Percentiles rank a stretch among this genome's conserved stretches.
Conservation (phyloP, 306 rosid species). For the Herpetospermum pedunculosum region DNA sequence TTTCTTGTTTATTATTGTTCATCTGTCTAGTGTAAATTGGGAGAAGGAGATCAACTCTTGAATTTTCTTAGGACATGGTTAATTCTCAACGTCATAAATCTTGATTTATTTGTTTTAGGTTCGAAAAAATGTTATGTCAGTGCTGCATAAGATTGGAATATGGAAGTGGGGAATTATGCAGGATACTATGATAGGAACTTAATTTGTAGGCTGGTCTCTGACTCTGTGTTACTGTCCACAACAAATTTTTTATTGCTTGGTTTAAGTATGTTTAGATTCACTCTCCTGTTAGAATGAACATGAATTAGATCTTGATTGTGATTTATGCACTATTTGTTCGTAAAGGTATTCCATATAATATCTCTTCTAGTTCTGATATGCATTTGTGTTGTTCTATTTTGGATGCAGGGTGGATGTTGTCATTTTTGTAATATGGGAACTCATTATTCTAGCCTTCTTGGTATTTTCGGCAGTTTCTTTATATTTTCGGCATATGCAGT, state of each 20-base stretch:
- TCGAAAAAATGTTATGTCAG: neutral
- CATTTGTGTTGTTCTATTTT: slow-evolving; percentile 13
- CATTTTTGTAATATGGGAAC: slow-evolving; percentile 95
- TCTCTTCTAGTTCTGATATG: slow-evolving; percentile 5
- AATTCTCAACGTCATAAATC: neutral
- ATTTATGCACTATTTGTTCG: neutral
- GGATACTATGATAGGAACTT: neutral
- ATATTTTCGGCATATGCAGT: slow-evolving; percentile 78
- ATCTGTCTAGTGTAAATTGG: neutral
- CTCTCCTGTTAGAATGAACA: neutral
- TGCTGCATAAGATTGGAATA: neutral
- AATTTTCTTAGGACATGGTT: neutral
- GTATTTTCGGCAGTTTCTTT: slow-evolving; percentile 84
- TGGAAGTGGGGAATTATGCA: neutral
- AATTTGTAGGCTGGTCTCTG: no score
- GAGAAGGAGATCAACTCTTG: neutral
- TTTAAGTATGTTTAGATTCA: neutral
- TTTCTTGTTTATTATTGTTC: neutral
- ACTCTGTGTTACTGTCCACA: neutral
- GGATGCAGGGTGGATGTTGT: slow-evolving; percentile 97
- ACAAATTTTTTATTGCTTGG: neutral
- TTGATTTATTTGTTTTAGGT: neutral
- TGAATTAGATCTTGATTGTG: neutral
- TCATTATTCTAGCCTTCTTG: slow-evolving; percentile 79
- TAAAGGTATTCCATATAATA: neutral